phyloP scores from a whole-genome alignment of 2,329 filamentous ascomycete species.

The Pseudogymnoascus pannorum region DNA sequence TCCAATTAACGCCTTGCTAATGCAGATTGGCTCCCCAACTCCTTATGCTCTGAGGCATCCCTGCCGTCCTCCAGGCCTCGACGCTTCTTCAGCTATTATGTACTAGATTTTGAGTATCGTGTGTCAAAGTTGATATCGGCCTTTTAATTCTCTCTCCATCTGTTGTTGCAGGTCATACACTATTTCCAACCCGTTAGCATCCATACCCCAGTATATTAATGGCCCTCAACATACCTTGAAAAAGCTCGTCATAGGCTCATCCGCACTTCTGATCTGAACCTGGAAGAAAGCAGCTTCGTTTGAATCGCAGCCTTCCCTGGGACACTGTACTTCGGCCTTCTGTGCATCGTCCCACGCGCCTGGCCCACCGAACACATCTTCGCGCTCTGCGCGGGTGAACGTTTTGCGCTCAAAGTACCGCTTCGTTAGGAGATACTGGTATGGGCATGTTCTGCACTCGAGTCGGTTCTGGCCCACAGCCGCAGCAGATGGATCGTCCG shows the following conservation, averaged over 20 bases:
- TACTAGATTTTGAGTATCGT: neutral
- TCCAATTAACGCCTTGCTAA: constrained; percentile 3
- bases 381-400: constrained; percentile 79
- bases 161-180: constrained; percentile 60
- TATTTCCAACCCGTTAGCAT: constrained; percentile 28
- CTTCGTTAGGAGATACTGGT: constrained; percentile 74
- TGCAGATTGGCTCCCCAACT: neutral
- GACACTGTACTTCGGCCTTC: constrained; percentile 76
- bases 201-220: neutral
- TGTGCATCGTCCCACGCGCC: constrained; percentile 89
- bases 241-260: constrained; percentile 98
- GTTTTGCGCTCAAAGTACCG: constrained; percentile 70
- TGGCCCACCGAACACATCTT: constrained; percentile 83
- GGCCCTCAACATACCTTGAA: constrained; percentile 57
- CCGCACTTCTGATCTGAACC: constrained; percentile 93
- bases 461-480: constrained; percentile 61
- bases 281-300: constrained; percentile 89
- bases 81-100: neutral
- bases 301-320: constrained; percentile 71
- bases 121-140: neutral
- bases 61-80: neutral
- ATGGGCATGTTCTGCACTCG: constrained; percentile 92
- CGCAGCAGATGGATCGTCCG: constrained; percentile 21
- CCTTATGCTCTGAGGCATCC: neutral
- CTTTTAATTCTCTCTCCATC: constrained; percentile 58